Base-by-base conservation (phyloP, 257 asterid genomes). In the Rhazya stricta region DNA sequence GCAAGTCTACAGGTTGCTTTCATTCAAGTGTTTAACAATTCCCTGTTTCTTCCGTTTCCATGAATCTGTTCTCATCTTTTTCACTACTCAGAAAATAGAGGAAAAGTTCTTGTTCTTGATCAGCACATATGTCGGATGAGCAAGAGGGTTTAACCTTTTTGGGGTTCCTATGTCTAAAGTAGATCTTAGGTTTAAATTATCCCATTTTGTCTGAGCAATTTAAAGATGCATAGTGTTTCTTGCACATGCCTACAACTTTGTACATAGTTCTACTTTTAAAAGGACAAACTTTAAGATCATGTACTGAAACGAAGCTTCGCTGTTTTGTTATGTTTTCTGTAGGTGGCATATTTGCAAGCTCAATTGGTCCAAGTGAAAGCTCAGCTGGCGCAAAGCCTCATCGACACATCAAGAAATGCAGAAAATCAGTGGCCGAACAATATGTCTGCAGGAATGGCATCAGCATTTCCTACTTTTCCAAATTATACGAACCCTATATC, bases 261-360 rank as follows among this genome's bases (percentile, higher is more conserved):
- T 25, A 54, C 6, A 29, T 54, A 30, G 43, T 12, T 25, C 29
- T 23, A 58, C 46, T 29, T 60, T 9, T 27, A 6, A 54, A 37
- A 15, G 42, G 25, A 21, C 5, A 25, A 50, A 67, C 41, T 50
- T 23, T 9, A 3, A 39, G 18, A 2, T 30, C 15, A 32, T 56
- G 43, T 19, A 69, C 53, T 61, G 27, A 34, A 77, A 74, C 3
- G n/a, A 15, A 30, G 19, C 7, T 54, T 15, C 19, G 13, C 25
- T 36, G 58, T 9, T 51, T 25, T 12, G 3, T 2, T 54, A 9
- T 43, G 43, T 48, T 46, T 27, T 30, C 0, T 42, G 19, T 53
- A 94, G 97, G 97, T 94, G 67, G 87, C 96, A 72, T 83, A 80
- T 76, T 74, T 94, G 77, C 96, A 94, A 88, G 92, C 91, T 61